Evolutionary conservation across 2,329 filamentous ascomycete species (phyloP), one percentile per base, ranked within the genome.

Genomic region (Penicillium sumatraense): DNA sequence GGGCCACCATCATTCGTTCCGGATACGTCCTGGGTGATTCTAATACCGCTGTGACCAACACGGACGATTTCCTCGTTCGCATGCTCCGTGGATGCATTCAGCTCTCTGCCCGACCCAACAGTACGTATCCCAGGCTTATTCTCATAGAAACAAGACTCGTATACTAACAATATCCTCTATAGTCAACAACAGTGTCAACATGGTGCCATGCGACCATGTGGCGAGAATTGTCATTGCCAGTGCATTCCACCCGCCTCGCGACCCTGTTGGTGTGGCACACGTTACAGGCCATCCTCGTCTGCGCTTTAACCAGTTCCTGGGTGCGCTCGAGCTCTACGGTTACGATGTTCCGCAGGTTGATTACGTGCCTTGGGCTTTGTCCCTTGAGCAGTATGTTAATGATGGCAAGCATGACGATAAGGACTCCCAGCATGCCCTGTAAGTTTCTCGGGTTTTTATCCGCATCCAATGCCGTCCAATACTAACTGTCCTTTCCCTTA

Each of bases 81-180:
- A 85, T 97, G 76, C 78, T 88, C 53, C 96, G 97, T 78, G 93
- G 91, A 54, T 96, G 91, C 67, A 80, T 96, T 48, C 93, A 98
- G 74, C 80, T 97, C 2, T 78, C 78, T 2, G 81, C 82, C 2
- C 83, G 91, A 0, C 93, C 93, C 1, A 82, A 84, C 62, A 96
- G 40, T 44, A 44, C 10, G 40, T 44, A 26, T 26, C 38, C 21
- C 9, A 14, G 24, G n/a, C n/a, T n/a, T n/a, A 10, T 11, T 5
- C 21, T 18, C 14, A 27, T 18, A 9, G 40, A 44, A 27, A 23
- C 23, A 44, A 24, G 20, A 23, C 6, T 14, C 24, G 14, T 20
- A 29, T 29, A 3, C 26, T 20, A 20, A 31, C 9, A 4, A 31
- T 14, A 4, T n/a, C 16, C 10, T 9, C n/a, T 23, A n/a, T 46